A percentile compares a stretch with the other conserved stretches of the same genome.
Evolutionary conservation across 352 stramenopile species (phyloP).

Genomic region (Phytophthora rubi): DNA sequence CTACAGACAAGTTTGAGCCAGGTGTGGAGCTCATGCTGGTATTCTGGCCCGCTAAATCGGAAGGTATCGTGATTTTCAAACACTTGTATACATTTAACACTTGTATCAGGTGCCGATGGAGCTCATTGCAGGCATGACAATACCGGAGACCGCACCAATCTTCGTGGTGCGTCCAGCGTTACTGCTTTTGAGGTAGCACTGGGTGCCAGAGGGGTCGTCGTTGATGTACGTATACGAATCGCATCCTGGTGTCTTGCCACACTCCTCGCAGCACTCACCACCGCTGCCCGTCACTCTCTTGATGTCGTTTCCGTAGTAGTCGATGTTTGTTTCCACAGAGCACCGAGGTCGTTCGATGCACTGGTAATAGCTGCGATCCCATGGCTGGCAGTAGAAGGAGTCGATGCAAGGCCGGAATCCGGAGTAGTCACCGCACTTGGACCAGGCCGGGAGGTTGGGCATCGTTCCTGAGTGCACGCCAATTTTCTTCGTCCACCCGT

Average conservation of each 20-base stretch:
- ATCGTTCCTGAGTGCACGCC: slow-evolving; percentile 27
- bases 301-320: slow-evolving; percentile 48
- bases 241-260: slow-evolving; percentile 40
- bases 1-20: background rate
- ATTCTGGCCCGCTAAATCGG: background rate
- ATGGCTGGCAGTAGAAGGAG: slow-evolving; percentile 41
- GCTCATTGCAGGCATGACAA: slow-evolving; percentile 21
- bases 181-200: slow-evolving; percentile 40
- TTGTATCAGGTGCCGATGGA: background rate
- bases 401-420: slow-evolving; percentile 18
- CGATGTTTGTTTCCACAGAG: slow-evolving; percentile 43
- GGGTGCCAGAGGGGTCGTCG: slow-evolving; percentile 26
- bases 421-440: slow-evolving; percentile 24
- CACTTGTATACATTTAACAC: background rate
- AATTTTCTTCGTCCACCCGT: slow-evolving; percentile 31
- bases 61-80: background rate
- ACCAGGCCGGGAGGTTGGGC: slow-evolving; percentile 23
- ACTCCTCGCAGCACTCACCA: slow-evolving; percentile 52
- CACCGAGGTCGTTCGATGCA: slow-evolving; percentile 35
- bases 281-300: slow-evolving; percentile 26
- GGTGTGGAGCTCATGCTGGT: background rate
- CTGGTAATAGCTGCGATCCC: slow-evolving; percentile 40
- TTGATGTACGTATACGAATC: slow-evolving; percentile 56
- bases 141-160: slow-evolving; percentile 36
- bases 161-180: slow-evolving; percentile 20